Conservation (phyloP, 1,139 yeast species). For the Kodamaea derodonti region DNA sequence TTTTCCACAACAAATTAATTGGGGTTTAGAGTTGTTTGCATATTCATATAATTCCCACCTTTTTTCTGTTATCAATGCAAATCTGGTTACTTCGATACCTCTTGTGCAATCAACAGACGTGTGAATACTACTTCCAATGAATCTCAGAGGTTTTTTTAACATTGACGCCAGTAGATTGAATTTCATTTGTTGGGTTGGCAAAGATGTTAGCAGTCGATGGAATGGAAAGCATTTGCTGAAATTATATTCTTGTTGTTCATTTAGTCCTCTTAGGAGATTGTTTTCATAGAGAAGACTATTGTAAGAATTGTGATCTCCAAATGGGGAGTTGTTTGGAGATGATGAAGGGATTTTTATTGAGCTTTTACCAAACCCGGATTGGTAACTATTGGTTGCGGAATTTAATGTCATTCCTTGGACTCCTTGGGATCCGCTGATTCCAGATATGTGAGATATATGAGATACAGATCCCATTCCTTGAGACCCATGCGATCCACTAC, state of each 20-base stretch:
- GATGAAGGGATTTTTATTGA: background rate
- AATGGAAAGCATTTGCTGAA: constrained; percentile 82
- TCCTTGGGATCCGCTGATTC: background rate
- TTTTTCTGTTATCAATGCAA: constrained; percentile 62
- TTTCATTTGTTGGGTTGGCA: constrained; percentile 57
- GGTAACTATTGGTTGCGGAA: background rate
- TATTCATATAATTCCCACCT: constrained; percentile 71
- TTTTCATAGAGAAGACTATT: constrained; percentile 16
- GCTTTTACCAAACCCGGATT: background rate
- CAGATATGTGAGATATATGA: no score
- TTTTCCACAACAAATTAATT: constrained; percentile 62
- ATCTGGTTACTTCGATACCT: constrained; percentile 50
- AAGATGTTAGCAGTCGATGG: constrained; percentile 64
- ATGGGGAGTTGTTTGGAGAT: background rate
- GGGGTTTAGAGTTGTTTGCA: constrained; percentile 42
- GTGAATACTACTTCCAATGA: constrained; percentile 63
- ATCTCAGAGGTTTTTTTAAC: constrained; percentile 39
- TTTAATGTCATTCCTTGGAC: background rate
- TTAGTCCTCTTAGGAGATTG: constrained; percentile 21
- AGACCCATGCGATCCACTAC: background rate
- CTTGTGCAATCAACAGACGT: constrained; percentile 26
- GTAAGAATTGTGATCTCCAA: constrained; percentile 1
- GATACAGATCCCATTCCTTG: background rate
- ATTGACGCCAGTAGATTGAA: constrained; percentile 33
- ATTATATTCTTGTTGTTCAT: constrained; percentile 54